Percentiles rank a stretch among this genome's conserved stretches.
These are phyloP conservation scores for Schizophyllum amplum DNA, from an alignment of 1,284 basidiomycete genomes.

Conservation along the genomic window DNA sequence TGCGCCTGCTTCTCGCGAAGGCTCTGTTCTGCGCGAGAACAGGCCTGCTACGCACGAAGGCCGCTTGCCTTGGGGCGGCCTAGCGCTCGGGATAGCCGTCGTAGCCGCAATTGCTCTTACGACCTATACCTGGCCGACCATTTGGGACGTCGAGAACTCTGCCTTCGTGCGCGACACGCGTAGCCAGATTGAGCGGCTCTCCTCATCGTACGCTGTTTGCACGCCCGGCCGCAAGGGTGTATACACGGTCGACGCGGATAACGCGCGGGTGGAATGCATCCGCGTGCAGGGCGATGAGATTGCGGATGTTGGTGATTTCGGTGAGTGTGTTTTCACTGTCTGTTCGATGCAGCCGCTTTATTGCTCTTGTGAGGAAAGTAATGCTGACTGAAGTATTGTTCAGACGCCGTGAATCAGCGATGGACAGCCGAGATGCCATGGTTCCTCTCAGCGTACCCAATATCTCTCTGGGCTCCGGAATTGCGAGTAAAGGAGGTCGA, in stretches of 20 bases:
- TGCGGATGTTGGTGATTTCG: slow-evolving; percentile 42
- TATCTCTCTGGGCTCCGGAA: slow-evolving; percentile 8
- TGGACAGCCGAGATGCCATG: slow-evolving; percentile 24
- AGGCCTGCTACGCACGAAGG: too few relatives aligned
- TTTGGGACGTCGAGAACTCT: neutral
- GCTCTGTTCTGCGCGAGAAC: too few relatives aligned
- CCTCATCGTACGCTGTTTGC: slow-evolving; percentile 45
- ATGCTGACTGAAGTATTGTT: slow-evolving; percentile 4
- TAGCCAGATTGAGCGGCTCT: neutral
- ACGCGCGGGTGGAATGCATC: slow-evolving; percentile 48
- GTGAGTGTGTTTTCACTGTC: slow-evolving; percentile 36
- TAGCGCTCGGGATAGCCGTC: neutral
- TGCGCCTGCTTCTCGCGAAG: too few relatives aligned
- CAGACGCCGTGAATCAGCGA: slow-evolving; percentile 36
- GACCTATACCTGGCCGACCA: neutral
- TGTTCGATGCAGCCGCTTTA: too few relatives aligned
- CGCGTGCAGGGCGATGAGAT: slow-evolving; percentile 43
- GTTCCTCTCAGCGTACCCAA: neutral
- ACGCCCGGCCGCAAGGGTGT: slow-evolving; percentile 40
- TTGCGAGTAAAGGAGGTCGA: slow-evolving; percentile 42
- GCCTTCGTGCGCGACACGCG: neutral
- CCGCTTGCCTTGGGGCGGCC: too few relatives aligned
- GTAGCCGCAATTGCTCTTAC: neutral
- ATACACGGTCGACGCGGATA: slow-evolving; percentile 50
- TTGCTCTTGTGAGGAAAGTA: neutral